Evolutionary conservation across 2,329 filamentous ascomycete species (phyloP).

Genomic region (Annulohypoxylon truncatum): DNA sequence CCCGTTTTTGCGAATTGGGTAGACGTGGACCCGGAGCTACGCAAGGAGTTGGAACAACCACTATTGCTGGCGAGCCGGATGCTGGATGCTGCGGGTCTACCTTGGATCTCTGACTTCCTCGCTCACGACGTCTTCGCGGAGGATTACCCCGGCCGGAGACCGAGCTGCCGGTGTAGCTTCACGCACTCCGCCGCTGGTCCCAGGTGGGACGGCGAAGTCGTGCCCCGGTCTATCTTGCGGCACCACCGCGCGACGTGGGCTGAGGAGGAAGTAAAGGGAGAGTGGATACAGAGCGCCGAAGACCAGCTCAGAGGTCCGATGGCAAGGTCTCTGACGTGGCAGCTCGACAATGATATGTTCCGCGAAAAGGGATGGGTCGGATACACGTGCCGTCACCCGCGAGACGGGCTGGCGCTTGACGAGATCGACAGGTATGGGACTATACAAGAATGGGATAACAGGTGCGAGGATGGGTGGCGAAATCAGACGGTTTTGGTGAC

Average conservation of each 20-base stretch:
- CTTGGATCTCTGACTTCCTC: slow-evolving; percentile 52
- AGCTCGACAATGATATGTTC: slow-evolving; percentile 49
- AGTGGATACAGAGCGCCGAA: slow-evolving; percentile 42
- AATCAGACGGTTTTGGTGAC: slow-evolving; percentile 47
- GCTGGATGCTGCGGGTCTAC: slow-evolving; percentile 46
- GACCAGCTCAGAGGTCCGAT: slow-evolving; percentile 37
- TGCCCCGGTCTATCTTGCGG: slow-evolving; percentile 43
- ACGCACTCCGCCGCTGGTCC: neutral
- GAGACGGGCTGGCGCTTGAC: slow-evolving; percentile 37
- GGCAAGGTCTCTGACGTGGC: slow-evolving; percentile 46
- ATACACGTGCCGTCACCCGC: slow-evolving; percentile 51
- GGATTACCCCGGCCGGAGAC: slow-evolving; percentile 45
- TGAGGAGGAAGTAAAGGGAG: slow-evolving; percentile 28
- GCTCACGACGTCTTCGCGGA: slow-evolving; percentile 49
- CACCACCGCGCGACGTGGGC: slow-evolving; percentile 46
- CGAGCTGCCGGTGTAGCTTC: slow-evolving; percentile 32
- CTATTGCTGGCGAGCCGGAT: slow-evolving; percentile 50
- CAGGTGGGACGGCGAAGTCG: neutral
- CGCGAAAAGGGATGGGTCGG: slow-evolving; percentile 48
- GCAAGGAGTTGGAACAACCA: slow-evolving; percentile 47
- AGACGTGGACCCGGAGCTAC: slow-evolving; percentile 35
- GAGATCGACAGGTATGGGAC: slow-evolving; percentile 44
- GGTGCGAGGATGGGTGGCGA: slow-evolving; percentile 32
- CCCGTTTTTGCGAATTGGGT: slow-evolving; percentile 49
- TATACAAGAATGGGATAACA: slow-evolving; percentile 43